Evolutionary conservation across 495 filamentous ascomycete genomes (phyloP).

Genomic region (Barbatosphaeria neglecta): DNA sequence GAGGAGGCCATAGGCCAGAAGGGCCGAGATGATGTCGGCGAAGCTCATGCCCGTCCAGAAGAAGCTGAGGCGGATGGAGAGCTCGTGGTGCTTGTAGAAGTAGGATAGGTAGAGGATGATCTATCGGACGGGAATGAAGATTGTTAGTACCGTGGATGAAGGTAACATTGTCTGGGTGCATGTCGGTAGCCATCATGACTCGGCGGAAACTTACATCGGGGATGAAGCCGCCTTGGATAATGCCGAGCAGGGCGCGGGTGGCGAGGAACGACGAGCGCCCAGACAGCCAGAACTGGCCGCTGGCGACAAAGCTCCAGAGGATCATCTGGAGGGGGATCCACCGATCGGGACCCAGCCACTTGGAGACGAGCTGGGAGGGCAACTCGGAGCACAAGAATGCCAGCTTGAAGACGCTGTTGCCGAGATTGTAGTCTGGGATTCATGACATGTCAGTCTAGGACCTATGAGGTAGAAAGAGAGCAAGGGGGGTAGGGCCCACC

Average conservation of each 20-base stretch:
- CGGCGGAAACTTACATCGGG: constrained; percentile 20
- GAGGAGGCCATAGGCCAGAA: constrained; percentile 62
- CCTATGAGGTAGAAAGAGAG: too few species aligned
- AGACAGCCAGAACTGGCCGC: constrained; percentile 52
- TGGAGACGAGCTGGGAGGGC: constrained; percentile 64
- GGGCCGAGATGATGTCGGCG: constrained; percentile 54
- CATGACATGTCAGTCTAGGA: too few species aligned
- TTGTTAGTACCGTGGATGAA: too few species aligned
- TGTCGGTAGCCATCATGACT: background rate
- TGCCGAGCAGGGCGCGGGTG: constrained; percentile 53
- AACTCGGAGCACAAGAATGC: constrained; percentile 61
- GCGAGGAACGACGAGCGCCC: constrained; percentile 51
- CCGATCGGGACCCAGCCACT: constrained; percentile 68
- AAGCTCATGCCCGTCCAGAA: constrained; percentile 57
- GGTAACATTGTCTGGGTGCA: too few species aligned
- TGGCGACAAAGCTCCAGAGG: constrained; percentile 62
- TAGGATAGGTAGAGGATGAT: constrained; percentile 59
- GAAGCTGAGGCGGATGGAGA: constrained; percentile 38
- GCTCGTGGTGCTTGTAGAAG: constrained; percentile 61
- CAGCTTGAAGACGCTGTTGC: constrained; percentile 61
- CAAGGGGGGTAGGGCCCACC: constrained; percentile 13
- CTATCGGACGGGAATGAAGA: too few species aligned
- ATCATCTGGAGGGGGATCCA: constrained; percentile 83
- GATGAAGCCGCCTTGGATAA: constrained; percentile 67
- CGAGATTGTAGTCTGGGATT: constrained; percentile 56